Percentiles rank a stretch among this genome's conserved stretches.
These are phyloP conservation scores for Trichoderma afroharzianum DNA, from an alignment of 2,329 filamentous ascomycete genomes.

Conservation along the genomic window DNA sequence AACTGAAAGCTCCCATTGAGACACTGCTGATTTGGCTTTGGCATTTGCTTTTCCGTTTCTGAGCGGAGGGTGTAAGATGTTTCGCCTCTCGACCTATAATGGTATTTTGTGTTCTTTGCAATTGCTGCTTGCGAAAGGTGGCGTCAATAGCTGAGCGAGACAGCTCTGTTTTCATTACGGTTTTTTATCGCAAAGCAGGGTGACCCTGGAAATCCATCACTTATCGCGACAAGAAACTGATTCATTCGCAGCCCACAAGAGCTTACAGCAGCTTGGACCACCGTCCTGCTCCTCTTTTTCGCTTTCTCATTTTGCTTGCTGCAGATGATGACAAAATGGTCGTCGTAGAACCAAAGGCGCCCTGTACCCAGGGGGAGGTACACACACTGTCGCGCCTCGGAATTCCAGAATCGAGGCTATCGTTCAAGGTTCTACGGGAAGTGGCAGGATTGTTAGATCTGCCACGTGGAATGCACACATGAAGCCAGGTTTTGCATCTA, in stretches of 20 bases:
- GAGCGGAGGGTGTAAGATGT: neutral
- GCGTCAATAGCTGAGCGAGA: neutral
- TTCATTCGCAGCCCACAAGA: neutral
- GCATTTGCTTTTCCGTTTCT: neutral
- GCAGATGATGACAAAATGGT: neutral
- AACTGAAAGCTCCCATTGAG: neutral
- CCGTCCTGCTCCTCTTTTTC: neutral
- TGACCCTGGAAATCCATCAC: neutral
- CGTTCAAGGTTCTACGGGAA: neutral
- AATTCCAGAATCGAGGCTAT: neutral
- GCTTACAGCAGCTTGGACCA: neutral
- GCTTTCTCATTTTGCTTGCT: neutral
- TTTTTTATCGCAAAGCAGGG: neutral
- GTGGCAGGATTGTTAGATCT: constrained; percentile 15
- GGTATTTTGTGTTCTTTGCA: neutral
- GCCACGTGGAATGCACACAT: constrained; percentile 14
- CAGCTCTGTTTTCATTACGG: neutral
- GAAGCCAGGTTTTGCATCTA: constrained; percentile 4
- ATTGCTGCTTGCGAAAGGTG: neutral
- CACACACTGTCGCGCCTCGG: neutral
- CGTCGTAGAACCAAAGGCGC: neutral
- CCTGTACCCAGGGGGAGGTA: neutral
- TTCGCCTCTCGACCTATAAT: neutral
- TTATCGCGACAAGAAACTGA: neutral
- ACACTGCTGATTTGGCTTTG: neutral